These are phyloP conservation scores for Ceratocystis variospora DNA, from an alignment of 2,329 filamentous ascomycete species.

Conservation along the genomic window DNA sequence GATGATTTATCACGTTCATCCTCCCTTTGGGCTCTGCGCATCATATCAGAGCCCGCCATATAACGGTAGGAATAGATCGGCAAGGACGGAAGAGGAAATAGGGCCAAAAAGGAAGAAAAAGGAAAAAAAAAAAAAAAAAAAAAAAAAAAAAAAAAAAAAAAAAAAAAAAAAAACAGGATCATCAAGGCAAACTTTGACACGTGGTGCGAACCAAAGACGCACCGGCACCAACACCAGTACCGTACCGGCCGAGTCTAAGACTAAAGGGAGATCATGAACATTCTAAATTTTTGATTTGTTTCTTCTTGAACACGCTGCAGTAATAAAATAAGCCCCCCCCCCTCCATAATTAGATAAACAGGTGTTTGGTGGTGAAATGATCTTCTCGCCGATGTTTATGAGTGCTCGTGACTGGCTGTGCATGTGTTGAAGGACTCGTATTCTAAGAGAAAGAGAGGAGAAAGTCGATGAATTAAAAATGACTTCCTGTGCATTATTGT, in stretches of 20 bases:
- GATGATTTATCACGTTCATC: background rate
- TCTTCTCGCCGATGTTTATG: too few species aligned
- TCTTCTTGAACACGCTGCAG: too few species aligned
- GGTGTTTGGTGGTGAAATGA: too few species aligned
- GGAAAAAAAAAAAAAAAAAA: too few species aligned
- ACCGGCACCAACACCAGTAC: background rate
- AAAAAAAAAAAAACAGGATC: background rate
- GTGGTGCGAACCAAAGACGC: constrained; percentile 5
- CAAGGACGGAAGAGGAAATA: background rate
- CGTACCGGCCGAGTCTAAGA: background rate
- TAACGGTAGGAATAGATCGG: background rate
- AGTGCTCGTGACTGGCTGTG: too few species aligned
- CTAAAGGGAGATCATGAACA: background rate
- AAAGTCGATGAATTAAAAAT: background rate
- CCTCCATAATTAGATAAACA: too few species aligned
- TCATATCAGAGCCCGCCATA: background rate
- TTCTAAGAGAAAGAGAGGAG: background rate
- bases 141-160: background rate
- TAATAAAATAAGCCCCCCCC: too few species aligned
- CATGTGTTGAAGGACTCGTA: too few species aligned
- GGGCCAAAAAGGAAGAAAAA: background rate
- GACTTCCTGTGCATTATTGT: background rate
- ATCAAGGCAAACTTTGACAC: constrained; percentile 1
- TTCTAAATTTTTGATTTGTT: background rate
- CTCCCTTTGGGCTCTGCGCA: background rate